These are phyloP conservation scores for Gonium pectorale DNA, from an alignment of 139 green algal species.

Conservation along the genomic window DNA sequence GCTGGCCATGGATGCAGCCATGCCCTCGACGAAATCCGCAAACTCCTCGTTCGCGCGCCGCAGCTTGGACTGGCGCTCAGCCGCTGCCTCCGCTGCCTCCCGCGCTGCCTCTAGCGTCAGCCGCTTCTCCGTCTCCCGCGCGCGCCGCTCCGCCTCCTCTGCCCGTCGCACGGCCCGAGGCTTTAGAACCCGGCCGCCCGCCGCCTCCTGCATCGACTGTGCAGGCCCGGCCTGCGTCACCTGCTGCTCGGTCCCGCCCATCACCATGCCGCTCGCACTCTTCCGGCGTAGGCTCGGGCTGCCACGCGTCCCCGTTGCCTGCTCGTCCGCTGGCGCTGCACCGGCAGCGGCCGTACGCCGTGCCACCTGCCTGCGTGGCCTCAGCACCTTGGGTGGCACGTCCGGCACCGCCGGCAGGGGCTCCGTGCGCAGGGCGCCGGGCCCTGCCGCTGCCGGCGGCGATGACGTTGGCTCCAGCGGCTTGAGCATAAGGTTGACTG, in stretches of 20 bases:
- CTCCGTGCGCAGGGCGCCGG: background rate
- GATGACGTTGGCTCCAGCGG: background rate
- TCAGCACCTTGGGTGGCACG: background rate
- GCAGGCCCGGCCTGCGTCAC: too few relatives aligned
- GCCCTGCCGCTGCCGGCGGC: background rate
- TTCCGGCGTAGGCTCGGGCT: too few relatives aligned
- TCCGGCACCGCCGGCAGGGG: background rate
- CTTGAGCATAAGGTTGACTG: background rate
- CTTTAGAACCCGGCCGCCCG: background rate
- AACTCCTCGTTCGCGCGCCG: slow-evolving; percentile 15
- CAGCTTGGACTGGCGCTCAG: background rate
- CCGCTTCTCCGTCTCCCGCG: background rate
- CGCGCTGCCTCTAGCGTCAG: background rate
- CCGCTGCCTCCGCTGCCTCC: background rate
- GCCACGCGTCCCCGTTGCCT: background rate
- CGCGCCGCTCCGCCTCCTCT: background rate
- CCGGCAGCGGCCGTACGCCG: background rate
- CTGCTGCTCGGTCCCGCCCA: background rate
- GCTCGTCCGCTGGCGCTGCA: background rate
- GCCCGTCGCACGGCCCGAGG: background rate
- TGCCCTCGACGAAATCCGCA: background rate
- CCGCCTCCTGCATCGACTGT: too few relatives aligned
- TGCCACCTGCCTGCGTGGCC: background rate
- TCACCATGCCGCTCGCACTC: too few relatives aligned
- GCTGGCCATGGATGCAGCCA: background rate